Base-by-base conservation (phyloP, 1,284 basidiomycete species). In the Cryptococcus floricola region DNA sequence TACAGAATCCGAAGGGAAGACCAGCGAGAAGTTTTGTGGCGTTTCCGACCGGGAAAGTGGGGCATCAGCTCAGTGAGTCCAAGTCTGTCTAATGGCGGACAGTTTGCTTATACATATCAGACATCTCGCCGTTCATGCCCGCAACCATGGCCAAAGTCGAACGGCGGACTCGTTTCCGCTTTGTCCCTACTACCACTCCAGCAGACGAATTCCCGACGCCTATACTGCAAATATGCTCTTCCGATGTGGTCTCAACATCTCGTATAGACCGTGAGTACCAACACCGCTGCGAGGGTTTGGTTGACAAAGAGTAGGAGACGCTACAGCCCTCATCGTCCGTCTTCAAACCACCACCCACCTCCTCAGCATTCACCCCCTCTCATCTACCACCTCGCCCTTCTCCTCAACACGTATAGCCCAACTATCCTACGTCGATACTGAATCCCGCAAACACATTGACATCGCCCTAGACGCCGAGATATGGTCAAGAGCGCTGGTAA, bases 31-130 rank as follows among this genome's bases (percentile, higher is more conserved):
- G 50, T 1, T 4, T 65, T 16, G 28, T 70, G 3, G 59, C 62
- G 13, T 72, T 69, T 46, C 59, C 70, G 2, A 60, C 52, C 1
- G 71, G 69, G 2, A 55, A 62, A 37, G 48, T 72, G 12, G 69
- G 66, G 4, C 59, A 68, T 46, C 53, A 68, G 41, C 58, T 69
- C 13, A 69, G 69, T 71, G 44, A 54, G 67, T 48, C 16, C 10
- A 28, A 37, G 5, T 23, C 46, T 31, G 34, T 39, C 19, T 7
- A 42, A 45, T 45, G 23, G 18, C 18, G 28, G 16, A 42, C 38
- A 25, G 44, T 38, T 39, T n/a, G 16, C 14, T 27, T 13, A 52
- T 27, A 43, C 39, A 50, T 39, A 42, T 28, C 46, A 71, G 69
- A 67, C 39, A 56, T 71, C 8, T 67, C 69, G 4, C 62, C 68